Evolutionary conservation across 228 moss, liverwort and hornwort genomes (phyloP), one percentile per base, ranked within the genome.

Genomic region (Sphagnum magellanicum): DNA sequence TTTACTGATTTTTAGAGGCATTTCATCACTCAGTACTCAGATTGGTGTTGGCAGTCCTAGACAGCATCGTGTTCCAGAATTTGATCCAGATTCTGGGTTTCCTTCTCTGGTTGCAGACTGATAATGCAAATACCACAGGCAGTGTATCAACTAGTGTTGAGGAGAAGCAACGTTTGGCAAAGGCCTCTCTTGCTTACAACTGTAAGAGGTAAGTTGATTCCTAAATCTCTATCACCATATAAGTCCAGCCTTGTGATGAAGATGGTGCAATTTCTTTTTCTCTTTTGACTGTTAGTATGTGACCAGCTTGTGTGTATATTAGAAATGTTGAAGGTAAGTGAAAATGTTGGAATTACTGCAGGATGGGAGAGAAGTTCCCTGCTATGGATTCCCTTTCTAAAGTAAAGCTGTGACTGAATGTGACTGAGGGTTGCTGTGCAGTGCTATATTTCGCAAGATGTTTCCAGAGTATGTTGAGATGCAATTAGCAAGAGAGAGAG

Each of bases 381-480:
- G 55, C 2, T 55, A 8, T 55, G 55, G 12, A 55, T 12, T 55
- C 1, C 55, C 55, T 8, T 55, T 12, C 12, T 8, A 55, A 55
- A 55, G 2, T 55, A 55, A 4, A 55, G 12, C 4, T 55, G 55
- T 16, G 64, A 50, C 49, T 68, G 9, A 50, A 9, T 58, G 15
- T 49, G 7, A 15, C n/a, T 55, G 9, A 49, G 8, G 50, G 7
- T 16, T 63, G 59, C n/a, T 11, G 14, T 74, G 57, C 91, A 97
- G 98, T 81, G 82, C 84, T 53, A 88, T 90, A 63, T 98, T 98
- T 70, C 91, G 98, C 50, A 91, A 74, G 74, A 93, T 98, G 93
- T 98, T 98, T 58, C 98, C 98, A 57, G 98, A 98, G 62, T 98
- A 93, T 13, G 87, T 93, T 63, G 91, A 98, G 74, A 91, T 93